Base-by-base conservation (phyloP, 2,329 filamentous ascomycete genomes). In the Fusarium sp. region DNA sequence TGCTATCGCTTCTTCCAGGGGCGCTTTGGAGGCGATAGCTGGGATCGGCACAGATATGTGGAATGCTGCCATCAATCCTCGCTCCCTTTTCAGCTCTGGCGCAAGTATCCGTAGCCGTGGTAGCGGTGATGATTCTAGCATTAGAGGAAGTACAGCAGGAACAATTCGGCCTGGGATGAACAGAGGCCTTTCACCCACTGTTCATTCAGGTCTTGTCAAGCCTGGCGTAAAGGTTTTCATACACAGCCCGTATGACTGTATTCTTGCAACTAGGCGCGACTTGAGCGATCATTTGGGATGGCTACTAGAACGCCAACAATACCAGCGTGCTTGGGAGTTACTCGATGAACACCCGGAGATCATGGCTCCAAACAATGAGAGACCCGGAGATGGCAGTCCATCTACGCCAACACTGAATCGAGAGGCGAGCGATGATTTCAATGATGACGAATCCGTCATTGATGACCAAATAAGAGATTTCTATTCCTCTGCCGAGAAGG, bases 231-330 rank as follows among this genome's bases (percentile, higher is more conserved):
- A 98, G 76, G 92, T 99, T 18, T 98, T 98, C 77, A 93, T 99
- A 42, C 94, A 97, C 75, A 98, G 94, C 74, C 96, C 96, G 0
- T 99, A 97, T 77, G 96, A 99, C 80, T 98, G 94, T 75, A 91
- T 98, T n/a, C 83, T 98, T 57, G 93, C 94, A 1, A 93, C 96
- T 4, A 94, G 94, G 77, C 87, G 96, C 72, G 94, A 97, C 75
- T 84, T 97, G 18, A 84, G 89, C 6, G 96, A 99, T 79, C 94
- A 97, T 75, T 83, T 98, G 24, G 83, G 86, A 10, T 99, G 95
- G 95, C 84, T 98, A 16, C 78, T 97, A 29, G 92, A 95, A 62
- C 93, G 91, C 66, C 87, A 92, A 55, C 90, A 91, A 67, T 97
- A 95, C 76, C 88, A 93, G 74, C 88, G 93, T 72, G 94, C 94